Base-by-base conservation (phyloP, 2,329 filamentous ascomycete species). In the Coniochaeta hoffmannii region DNA sequence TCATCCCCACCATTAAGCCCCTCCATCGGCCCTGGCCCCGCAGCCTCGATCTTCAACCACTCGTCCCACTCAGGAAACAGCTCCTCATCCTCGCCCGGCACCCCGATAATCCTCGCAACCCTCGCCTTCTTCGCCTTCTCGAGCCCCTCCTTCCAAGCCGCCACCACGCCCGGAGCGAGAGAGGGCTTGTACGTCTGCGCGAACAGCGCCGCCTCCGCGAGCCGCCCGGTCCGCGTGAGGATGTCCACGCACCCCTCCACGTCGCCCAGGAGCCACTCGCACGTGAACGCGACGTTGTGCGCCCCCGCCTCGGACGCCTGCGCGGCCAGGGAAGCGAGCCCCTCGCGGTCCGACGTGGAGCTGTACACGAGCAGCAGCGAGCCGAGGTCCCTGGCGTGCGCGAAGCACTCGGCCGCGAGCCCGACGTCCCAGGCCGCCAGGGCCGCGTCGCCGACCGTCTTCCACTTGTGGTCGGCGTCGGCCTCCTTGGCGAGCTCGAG, bases 1-100 rank as follows among this genome's bases (percentile, higher is more conserved):
- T 65, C 65, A 1, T 57, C 63, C 24, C 58, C 59, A n/a, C 61
- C 66, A 36, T 62, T 62, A 24, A 49, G 56, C 12, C 26, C 49
- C 51, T 56, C 60, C 38, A 61, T 61, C 14, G 56, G 57, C 57
- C 72, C 67, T 3, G 49, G 49, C 7, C 88, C 88, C 63, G 91
- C 86, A 57, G 80, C 82, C 75, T 97, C 94, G 59, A 96, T 69
- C 66, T 81, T 80, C 63, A 97, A 68, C 77, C 90, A 97, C 71
- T 94, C 88, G 4, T 96, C 89, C 94, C 94, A 99, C 66, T 97
- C 90, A 0, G 93, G 93, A 74, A 99, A 99, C 63, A 99, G 80
- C 2, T 96, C 92, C 38, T 88, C 88, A 57, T 91, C 89, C 63
- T 89, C 86, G 0, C 84, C 88, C 0, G 94, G 94, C 0, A 90